Evolutionary conservation across 78 protist genomes (phyloP).

Genomic region (Protostelium mycophagum): DNA sequence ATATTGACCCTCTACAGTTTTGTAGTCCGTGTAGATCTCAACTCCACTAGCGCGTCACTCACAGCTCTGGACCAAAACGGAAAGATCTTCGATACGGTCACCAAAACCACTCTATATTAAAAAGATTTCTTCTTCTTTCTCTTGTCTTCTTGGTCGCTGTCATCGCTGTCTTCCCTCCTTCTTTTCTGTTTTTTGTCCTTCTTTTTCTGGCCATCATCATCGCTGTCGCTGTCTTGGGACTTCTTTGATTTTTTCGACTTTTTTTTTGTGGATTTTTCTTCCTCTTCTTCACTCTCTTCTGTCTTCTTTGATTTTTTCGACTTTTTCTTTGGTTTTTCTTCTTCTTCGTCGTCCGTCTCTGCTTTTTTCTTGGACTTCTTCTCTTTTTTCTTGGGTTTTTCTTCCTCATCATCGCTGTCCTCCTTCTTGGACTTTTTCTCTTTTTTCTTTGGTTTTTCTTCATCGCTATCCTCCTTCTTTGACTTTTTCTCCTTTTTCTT

Average conservation of each 20-base stretch:
- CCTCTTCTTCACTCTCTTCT: conserved; percentile 3
- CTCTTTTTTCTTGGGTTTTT: background rate
- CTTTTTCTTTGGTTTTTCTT: background rate
- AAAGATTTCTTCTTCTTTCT: background rate
- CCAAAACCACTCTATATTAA: background rate
- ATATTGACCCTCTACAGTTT: background rate
- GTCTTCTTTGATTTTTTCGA: background rate
- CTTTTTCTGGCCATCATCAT: background rate
- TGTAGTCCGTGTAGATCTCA: background rate
- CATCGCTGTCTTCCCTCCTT: background rate
- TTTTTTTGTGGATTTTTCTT: background rate
- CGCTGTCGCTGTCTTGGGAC: too few relatives aligned
- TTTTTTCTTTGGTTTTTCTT: background rate
- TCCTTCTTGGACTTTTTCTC: too few relatives aligned
- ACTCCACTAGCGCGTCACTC: background rate
- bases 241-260: background rate
- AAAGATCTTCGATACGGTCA: background rate
- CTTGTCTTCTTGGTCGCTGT: conserved; percentile 16
- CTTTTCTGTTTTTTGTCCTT: background rate
- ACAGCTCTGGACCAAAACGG: background rate
- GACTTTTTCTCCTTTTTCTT: background rate
- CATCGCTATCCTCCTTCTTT: background rate
- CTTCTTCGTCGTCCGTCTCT: background rate
- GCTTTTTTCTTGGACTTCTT: background rate
- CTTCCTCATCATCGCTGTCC: background rate